A percentile compares a stretch with the other conserved stretches of the same genome.
These are phyloP conservation scores for Raffaelea albimanens DNA, from an alignment of 2,329 filamentous ascomycete species.

Conservation along the genomic window DNA sequence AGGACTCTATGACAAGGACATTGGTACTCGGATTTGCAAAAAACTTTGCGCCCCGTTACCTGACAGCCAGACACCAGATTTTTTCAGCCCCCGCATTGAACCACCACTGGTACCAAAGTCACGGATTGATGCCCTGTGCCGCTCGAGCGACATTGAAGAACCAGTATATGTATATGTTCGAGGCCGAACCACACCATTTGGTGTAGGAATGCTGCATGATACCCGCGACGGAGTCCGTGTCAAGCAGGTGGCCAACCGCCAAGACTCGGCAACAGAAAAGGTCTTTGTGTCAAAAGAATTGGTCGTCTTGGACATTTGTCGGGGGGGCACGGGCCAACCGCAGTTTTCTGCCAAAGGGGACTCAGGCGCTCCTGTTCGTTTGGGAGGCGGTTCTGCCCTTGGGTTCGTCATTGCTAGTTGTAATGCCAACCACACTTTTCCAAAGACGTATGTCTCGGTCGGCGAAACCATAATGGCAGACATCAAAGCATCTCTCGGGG, in stretches of 20 bases:
- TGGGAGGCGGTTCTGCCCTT: neutral
- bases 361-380: neutral
- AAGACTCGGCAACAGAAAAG: neutral
- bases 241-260: neutral
- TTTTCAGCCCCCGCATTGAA: neutral
- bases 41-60: neutral
- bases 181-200: neutral
- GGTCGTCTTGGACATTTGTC: neutral
- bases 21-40: neutral
- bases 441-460: neutral
- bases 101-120: neutral
- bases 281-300: neutral
- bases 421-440: neutral
- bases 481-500: neutral
- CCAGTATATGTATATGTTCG: neutral
- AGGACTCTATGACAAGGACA: neutral
- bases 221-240: neutral
- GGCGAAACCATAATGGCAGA: neutral
- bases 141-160: neutral
- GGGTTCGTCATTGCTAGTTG: neutral
- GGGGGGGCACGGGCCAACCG: neutral
- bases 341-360: neutral
- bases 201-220: constrained; percentile 1
- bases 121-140: neutral
- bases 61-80: neutral